Evolutionary conservation across 352 stramenopile species (phyloP).

Genomic region (Phytophthora tentaculata): DNA sequence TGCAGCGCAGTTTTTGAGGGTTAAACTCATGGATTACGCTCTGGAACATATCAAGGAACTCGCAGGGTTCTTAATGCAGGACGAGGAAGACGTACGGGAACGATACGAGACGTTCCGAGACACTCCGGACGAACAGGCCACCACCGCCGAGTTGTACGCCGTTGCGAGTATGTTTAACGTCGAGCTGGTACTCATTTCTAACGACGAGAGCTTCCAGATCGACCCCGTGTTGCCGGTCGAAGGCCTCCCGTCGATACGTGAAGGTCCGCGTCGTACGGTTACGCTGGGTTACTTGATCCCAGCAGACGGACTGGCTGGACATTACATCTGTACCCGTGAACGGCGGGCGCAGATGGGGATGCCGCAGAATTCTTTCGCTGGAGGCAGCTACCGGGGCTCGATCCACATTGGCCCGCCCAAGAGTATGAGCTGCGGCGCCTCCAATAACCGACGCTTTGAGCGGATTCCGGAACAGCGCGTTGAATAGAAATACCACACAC

Average conservation of each 20-base stretch:
- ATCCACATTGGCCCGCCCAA: slow-evolving; percentile 76
- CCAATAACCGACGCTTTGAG: slow-evolving; percentile 55
- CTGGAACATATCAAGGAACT: slow-evolving; percentile 67
- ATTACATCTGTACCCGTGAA: slow-evolving; percentile 85
- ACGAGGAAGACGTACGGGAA: slow-evolving; percentile 69
- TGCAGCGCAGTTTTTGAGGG: slow-evolving; percentile 65
- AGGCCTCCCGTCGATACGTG: slow-evolving; percentile 63
- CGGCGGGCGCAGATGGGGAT: slow-evolving; percentile 44
- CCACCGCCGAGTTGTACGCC: slow-evolving; percentile 78
- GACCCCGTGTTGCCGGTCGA: slow-evolving; percentile 74
- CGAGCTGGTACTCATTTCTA: slow-evolving; percentile 80
- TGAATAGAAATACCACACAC: slow-evolving; percentile 58
- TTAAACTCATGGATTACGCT: slow-evolving; percentile 80
- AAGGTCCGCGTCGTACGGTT: slow-evolving; percentile 57
- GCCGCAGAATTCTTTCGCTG: slow-evolving; percentile 68
- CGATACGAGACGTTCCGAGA: slow-evolving; percentile 80
- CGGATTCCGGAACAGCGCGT: slow-evolving; percentile 70
- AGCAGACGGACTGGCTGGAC: slow-evolving; percentile 63
- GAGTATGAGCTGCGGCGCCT: slow-evolving; percentile 51
- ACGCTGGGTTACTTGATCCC: slow-evolving; percentile 82
- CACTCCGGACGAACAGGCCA: slow-evolving; percentile 77
- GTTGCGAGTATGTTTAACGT: slow-evolving; percentile 86
- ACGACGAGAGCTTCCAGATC: slow-evolving; percentile 85
- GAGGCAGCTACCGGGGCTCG: slow-evolving; percentile 77
- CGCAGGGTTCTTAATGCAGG: slow-evolving; percentile 73